These are phyloP conservation scores for Vitellaria paradoxa DNA, from an alignment of 179 eudicot species.

Conservation along the genomic window DNA sequence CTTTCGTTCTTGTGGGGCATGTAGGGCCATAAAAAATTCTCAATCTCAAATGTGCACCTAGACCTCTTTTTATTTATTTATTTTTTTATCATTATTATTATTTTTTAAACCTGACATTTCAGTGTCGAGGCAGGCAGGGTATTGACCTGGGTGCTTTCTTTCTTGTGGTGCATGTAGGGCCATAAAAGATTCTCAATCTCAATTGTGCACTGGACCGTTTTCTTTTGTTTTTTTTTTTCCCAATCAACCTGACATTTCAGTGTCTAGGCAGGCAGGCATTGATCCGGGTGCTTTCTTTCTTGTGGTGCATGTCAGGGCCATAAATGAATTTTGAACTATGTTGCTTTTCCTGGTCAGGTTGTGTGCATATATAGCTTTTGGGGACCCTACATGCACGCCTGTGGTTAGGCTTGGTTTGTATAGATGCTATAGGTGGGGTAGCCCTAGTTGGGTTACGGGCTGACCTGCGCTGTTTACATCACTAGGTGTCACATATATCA, in stretches of 20 bases:
- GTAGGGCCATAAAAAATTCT: neutral
- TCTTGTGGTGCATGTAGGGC: neutral
- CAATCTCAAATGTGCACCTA: no score
- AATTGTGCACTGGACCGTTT: no score
- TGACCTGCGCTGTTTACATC: no score
- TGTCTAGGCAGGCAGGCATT: neutral
- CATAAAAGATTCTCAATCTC: no score
- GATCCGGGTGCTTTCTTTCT: neutral
- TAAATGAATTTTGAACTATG: neutral
- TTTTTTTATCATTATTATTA: no score
- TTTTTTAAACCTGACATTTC: neutral
- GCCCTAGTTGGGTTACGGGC: no score
- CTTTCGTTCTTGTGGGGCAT: neutral
- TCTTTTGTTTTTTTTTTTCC: no score
- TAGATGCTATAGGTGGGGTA: no score
- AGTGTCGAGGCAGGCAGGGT: neutral
- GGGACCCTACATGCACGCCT: neutral
- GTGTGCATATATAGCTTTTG: neutral
- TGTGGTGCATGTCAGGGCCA: neutral
- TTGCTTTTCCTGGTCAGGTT: neutral
- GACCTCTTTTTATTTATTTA: no score
- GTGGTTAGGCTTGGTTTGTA: no score
- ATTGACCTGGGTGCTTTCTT: neutral
- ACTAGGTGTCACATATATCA: neutral
- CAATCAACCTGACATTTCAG: no score